Evolutionary conservation across 345 rosid species (phyloP), one percentile per base, ranked within the genome.

Genomic region (Ricinus communis): DNA sequence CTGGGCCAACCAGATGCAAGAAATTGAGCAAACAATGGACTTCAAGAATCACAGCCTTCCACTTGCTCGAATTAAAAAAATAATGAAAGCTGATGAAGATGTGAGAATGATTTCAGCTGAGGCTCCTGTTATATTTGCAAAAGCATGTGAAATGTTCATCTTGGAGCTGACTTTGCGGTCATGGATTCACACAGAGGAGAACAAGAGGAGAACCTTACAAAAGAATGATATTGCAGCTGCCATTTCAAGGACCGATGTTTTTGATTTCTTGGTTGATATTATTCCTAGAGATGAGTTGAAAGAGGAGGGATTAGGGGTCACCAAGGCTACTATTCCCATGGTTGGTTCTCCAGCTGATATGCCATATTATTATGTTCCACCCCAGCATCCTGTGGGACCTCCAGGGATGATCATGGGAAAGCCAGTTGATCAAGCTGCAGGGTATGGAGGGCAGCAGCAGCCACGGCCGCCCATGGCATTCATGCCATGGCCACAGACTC

Each of bases 91-190:
- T 3, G 85, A 82, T 59, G 82, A 82, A 66, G 82, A 82, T 46
- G 85, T 82, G n/a, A 72, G 82, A 5, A 82, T 82, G 85, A 82
- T 82, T 43, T 82, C 85, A n/a, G 85, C 85, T 4, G 85, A 79
- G 71, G 85, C 85, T 50, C 85, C 85, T 5, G 82, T 82, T 40
- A 54, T 82, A 62, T 82, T 82, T 70, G 82, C 85, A 0, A 79
- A 79, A 62, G 85, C 85, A 0, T 82, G 85, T 49, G 82, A 82
- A 71, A 79, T 82, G 85, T 82, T 82, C 76, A 76, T 82, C 72
- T 41, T 82, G 76, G 85, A 82, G 74, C 68, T 82, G 52, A 82
- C 85, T 43, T 62, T 79, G 31, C 82, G 82, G 38, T 82, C 81
- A 50, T 82, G 85, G 82, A 82, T 79, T 72, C 79, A 82, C 74